A percentile compares a stretch with the other conserved stretches of the same genome.
These are phyloP conservation scores for Colletotrichum sp. DNA, from an alignment of 2,329 filamentous ascomycete genomes.

Conservation along the genomic window DNA sequence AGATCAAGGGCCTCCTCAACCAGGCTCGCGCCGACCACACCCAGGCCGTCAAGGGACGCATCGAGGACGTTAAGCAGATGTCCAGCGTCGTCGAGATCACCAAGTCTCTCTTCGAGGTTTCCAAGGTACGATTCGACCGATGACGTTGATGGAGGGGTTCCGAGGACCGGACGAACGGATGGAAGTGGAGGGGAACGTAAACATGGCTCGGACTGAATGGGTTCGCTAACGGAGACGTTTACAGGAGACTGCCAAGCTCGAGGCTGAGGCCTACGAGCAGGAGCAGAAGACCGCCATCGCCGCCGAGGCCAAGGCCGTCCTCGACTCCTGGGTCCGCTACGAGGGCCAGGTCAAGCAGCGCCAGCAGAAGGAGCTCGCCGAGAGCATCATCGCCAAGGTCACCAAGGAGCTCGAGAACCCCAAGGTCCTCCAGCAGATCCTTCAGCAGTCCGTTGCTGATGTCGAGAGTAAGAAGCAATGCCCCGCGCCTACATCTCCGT, in stretches of 20 bases:
- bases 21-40: constrained; percentile 93
- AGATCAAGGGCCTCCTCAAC: constrained; percentile 96
- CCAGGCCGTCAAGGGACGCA: constrained; percentile 91
- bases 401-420: constrained; percentile 99
- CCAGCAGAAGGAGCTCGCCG: constrained; percentile 95
- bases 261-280: constrained; percentile 95
- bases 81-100: constrained; percentile 93
- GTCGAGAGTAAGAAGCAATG: constrained; percentile 77
- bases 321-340: constrained; percentile 99
- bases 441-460: constrained; percentile 94
- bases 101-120: constrained; percentile 96
- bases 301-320: constrained; percentile 89
- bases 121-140: constrained; percentile 72
- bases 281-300: constrained; percentile 95
- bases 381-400: constrained; percentile 94
- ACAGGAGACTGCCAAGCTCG: constrained; percentile 94
- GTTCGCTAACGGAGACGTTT: background rate
- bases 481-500: background rate
- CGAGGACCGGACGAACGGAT: background rate
- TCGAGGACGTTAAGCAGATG: constrained; percentile 94
- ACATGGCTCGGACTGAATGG: background rate
- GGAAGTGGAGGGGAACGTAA: background rate
- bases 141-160: background rate
- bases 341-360: constrained; percentile 98
- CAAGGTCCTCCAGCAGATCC: constrained; percentile 95